Evolutionary conservation across 192 early-diverging fungal genomes (phyloP).

Genomic region (Phlyctochytrium bullatum): DNA sequence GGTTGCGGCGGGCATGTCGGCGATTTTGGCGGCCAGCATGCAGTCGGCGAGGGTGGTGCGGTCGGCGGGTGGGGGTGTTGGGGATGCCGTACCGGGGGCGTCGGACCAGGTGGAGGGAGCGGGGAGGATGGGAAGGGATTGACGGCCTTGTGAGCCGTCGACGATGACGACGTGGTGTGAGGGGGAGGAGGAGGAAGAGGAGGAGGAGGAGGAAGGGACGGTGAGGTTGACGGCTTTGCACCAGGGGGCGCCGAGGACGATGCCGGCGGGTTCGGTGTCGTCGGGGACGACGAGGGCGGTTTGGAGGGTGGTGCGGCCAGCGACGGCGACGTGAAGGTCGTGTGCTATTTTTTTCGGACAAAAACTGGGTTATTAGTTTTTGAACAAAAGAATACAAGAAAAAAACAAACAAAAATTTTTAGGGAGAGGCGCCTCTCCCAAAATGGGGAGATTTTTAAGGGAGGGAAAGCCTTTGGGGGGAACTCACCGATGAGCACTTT

Average conservation of each 20-base stretch:
- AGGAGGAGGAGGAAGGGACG: background rate
- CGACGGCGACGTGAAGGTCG: background rate
- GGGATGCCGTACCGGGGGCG: background rate
- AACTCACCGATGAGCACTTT: conserved; percentile 1
- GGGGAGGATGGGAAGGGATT: background rate
- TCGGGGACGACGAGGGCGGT: background rate
- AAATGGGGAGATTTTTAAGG: too few species aligned
- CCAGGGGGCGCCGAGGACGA: conserved; percentile 3
- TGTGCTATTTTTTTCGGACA: too few species aligned
- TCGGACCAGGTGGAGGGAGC: background rate
- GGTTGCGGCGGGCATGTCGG: too few species aligned
- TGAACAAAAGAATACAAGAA: background rate
- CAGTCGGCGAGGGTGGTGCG: too few species aligned
- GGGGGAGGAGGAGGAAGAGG: background rate
- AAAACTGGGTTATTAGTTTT: background rate
- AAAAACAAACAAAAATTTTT: background rate
- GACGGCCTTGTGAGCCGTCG: background rate
- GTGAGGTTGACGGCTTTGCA: conserved; percentile 3
- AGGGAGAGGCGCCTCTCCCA: background rate
- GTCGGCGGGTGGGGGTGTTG: too few species aligned
- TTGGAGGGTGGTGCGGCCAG: conserved; percentile 1
- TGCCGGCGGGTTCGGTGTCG: background rate
- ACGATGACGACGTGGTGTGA: background rate
- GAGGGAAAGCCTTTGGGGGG: too few species aligned
- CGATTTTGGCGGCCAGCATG: too few species aligned